Evolutionary conservation across 179 eudicot genomes (phyloP).

Genomic region (Patellifolia procumbens): DNA sequence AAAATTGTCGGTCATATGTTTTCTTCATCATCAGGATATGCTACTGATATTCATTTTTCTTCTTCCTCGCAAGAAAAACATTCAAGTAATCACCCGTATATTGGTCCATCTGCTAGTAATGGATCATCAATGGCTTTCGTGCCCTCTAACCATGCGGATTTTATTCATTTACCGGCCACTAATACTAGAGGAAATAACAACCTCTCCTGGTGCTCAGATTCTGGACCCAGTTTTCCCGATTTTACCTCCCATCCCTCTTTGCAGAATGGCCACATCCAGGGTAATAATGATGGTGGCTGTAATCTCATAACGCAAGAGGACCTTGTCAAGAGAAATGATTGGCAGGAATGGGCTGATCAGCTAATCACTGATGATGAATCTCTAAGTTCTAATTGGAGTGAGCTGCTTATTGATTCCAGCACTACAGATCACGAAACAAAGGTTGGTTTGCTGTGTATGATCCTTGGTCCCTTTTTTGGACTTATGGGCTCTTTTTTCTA

Average conservation of each 20-base stretch:
- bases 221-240: constrained; percentile 53
- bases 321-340: constrained; percentile 55
- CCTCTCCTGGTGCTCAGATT: constrained; percentile 62
- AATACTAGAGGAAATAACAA: constrained; percentile 38
- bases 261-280: constrained; percentile 41
- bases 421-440: constrained; percentile 57
- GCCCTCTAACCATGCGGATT: constrained; percentile 44
- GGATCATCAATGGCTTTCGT: constrained; percentile 41
- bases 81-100: constrained; percentile 52
- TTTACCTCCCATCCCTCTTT: constrained; percentile 44
- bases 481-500: background rate
- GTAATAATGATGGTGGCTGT: constrained; percentile 39
- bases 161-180: constrained; percentile 49
- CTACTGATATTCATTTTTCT: constrained; percentile 60
- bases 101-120: constrained; percentile 47
- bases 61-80: constrained; percentile 51
- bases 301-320: constrained; percentile 48
- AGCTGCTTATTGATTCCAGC: constrained; percentile 57
- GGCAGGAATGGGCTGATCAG: constrained; percentile 92
- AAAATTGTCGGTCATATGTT: constrained; percentile 66
- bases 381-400: constrained; percentile 70
- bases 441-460: constrained; percentile 39
- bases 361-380: constrained; percentile 70
- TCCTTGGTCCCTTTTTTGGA: background rate
- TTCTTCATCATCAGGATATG: constrained; percentile 69